Evolutionary conservation across 73 alveolate genomes (phyloP).

Genomic region (Uronychia setigera): DNA sequence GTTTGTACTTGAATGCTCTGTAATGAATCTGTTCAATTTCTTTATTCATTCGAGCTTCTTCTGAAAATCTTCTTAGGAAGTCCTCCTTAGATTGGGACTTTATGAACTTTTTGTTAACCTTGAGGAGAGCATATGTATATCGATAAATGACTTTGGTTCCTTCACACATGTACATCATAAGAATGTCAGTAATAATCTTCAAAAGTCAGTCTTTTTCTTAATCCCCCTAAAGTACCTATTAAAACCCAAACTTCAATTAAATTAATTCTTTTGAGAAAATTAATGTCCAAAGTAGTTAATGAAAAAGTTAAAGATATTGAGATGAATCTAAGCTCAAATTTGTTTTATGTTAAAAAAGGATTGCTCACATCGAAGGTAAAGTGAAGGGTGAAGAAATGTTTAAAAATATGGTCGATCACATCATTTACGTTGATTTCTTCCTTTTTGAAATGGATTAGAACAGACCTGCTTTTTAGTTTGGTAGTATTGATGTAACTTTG

Average conservation of each 20-base stretch:
- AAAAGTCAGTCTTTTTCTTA: no score
- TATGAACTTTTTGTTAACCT: constrained; percentile 44
- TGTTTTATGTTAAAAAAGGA: no score
- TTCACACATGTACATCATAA: constrained; percentile 46
- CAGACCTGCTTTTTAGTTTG: constrained; percentile 31
- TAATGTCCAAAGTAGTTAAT: no score
- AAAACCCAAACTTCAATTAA: no score
- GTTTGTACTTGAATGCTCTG: constrained; percentile 49
- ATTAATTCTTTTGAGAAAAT: no score
- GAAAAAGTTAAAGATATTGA: no score
- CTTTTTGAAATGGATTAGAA: constrained; percentile 23
- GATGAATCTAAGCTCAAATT: no score
- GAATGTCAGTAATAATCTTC: constrained; percentile 30
- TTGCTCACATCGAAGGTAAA: not conserved
- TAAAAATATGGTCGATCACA: constrained; percentile 38
- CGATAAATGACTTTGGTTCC: constrained; percentile 53
- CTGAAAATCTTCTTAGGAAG: constrained; percentile 10
- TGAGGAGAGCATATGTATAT: constrained; percentile 51
- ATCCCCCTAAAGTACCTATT: no score
- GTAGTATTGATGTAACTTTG: constrained; percentile 58
- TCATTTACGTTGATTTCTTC: constrained; percentile 46
- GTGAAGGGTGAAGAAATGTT: constrained; percentile 18
- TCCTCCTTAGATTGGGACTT: constrained; percentile 7
- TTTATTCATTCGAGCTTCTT: constrained; percentile 6
- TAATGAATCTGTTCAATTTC: constrained; percentile 25